Conservation (phyloP, 2,329 filamentous ascomycete species). For the Calonectria hongkongensis region DNA sequence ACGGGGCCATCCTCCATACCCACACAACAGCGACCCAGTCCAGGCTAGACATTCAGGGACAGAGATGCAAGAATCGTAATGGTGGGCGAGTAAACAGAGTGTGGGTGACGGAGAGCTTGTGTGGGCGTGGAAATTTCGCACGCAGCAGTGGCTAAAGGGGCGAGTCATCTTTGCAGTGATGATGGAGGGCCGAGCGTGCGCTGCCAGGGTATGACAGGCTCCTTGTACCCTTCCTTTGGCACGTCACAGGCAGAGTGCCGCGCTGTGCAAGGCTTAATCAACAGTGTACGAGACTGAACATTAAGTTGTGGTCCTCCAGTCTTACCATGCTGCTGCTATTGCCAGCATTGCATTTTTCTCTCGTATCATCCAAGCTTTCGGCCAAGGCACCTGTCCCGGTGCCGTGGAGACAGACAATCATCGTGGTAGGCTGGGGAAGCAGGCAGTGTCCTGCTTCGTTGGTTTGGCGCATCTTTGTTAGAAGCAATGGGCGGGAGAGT, state of each 20-base stretch:
- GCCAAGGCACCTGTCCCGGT: not conserved
- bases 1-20: constrained; percentile 24
- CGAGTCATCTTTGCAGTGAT: constrained; percentile 22
- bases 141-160: constrained; percentile 40
- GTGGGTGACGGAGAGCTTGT: constrained; percentile 20
- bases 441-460: not conserved
- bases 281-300: constrained; percentile 18
- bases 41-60: constrained; percentile 42
- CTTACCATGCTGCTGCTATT: not conserved
- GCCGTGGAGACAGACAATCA: not conserved
- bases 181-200: constrained; percentile 22
- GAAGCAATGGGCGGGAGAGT: constrained; percentile 43
- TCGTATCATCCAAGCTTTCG: constrained; percentile 14
- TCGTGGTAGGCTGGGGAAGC: not conserved
- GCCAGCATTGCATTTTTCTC: not conserved
- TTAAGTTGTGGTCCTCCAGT: not conserved
- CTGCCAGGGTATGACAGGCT: constrained; percentile 53
- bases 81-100: constrained; percentile 29
- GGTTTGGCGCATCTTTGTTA: constrained; percentile 28
- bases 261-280: constrained; percentile 17
- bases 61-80: constrained; percentile 38
- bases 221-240: constrained; percentile 40
- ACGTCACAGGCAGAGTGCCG: constrained; percentile 46
- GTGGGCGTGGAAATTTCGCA: constrained; percentile 53
- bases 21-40: constrained; percentile 27